phyloP scores from a whole-genome alignment of 768 basidiomycete species.

The Russula vinacea region DNA sequence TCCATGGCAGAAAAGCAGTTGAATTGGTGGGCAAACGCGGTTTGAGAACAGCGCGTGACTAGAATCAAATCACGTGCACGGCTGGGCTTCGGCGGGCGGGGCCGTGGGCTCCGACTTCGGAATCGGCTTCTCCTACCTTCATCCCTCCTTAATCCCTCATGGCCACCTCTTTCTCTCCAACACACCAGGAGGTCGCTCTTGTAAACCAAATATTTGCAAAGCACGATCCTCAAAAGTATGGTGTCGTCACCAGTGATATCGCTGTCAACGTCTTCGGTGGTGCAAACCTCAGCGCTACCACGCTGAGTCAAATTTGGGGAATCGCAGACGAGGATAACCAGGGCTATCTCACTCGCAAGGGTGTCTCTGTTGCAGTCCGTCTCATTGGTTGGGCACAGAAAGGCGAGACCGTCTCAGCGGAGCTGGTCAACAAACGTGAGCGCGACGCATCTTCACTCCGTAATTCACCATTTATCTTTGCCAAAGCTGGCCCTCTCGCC shows the following conservation, averaged over 20 bases:
- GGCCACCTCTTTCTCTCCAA: constrained; percentile 45
- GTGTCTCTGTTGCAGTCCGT: constrained; percentile 83
- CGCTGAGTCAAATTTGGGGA: constrained; percentile 91
- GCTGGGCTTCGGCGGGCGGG: background rate
- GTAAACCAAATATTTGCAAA: constrained; percentile 70
- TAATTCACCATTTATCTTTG: constrained; percentile 26
- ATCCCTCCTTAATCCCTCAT: constrained; percentile 32
- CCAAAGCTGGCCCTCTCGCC: constrained; percentile 78
- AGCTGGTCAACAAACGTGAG: constrained; percentile 71
- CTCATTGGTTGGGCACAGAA: constrained; percentile 92
- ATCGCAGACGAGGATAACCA: constrained; percentile 92
- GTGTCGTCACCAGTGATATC: constrained; percentile 84
- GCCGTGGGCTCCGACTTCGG: background rate
- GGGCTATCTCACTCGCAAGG: constrained; percentile 85
- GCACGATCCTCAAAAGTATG: constrained; percentile 74
- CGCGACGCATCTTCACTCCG: constrained; percentile 19
- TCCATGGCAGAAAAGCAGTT: constrained; percentile 48
- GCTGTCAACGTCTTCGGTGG: constrained; percentile 85
- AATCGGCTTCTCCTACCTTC: background rate
- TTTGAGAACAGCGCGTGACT: constrained; percentile 6
- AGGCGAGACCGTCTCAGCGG: constrained; percentile 63
- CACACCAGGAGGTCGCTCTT: constrained; percentile 52
- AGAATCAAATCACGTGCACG: constrained; percentile 2
- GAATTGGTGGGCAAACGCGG: background rate
- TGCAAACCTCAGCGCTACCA: constrained; percentile 71